A percentile compares a stretch with the other conserved stretches of the same genome.
These are phyloP conservation scores for Leersia perrieri DNA, from an alignment of 176 grass and related monocot species.

Conservation along the genomic window DNA sequence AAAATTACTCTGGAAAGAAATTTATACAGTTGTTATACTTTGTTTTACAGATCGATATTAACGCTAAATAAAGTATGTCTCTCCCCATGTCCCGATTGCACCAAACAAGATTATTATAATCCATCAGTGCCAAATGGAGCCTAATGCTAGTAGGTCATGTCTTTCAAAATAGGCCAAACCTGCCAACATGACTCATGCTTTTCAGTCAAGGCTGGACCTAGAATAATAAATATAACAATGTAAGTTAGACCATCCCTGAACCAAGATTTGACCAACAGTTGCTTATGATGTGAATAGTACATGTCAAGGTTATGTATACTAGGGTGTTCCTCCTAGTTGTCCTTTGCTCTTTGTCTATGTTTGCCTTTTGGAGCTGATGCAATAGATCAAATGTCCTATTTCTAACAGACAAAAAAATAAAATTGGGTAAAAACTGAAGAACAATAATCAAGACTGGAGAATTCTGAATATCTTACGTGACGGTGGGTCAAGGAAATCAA, in stretches of 20 bases:
- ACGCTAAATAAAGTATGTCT: no score
- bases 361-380: background rate
- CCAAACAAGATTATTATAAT: background rate
- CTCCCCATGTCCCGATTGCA: background rate
- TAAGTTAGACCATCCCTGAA: background rate
- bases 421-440: background rate
- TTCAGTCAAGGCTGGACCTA: background rate
- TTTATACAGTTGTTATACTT: no score
- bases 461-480: conserved; percentile 79
- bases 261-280: background rate
- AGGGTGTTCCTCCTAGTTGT: background rate
- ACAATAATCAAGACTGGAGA: conserved; percentile 27
- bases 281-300: background rate
- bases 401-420: background rate
- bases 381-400: background rate
- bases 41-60: no score
- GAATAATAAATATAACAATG: background rate
- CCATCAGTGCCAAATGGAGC: background rate
- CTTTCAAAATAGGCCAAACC: background rate
- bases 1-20: no score
- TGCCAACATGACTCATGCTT: background rate
- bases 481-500: conserved; percentile 97
- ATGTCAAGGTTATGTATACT: background rate
- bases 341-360: background rate
- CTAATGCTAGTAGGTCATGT: background rate